Evolutionary conservation across 1,284 basidiomycete species (phyloP), one percentile per base, ranked within the genome.

Genomic region (Inonotus hispidus): DNA sequence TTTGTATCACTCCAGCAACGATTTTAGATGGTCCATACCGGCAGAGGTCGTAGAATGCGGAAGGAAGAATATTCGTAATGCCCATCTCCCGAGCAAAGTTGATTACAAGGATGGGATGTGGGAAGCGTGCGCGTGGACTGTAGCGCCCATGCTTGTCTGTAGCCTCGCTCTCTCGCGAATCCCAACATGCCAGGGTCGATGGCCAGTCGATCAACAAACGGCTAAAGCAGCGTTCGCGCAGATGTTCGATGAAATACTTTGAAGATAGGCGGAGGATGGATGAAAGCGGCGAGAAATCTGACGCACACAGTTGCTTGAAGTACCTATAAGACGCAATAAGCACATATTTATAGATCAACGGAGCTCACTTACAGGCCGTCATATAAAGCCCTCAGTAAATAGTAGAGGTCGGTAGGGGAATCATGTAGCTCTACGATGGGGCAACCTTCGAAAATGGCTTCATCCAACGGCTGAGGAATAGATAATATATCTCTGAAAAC

Each of bases 11-110:
- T 5, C 87, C 87, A 0, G 73, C 60, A 65, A 84, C 73, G 63
- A 88, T 87, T 70, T 82, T 82, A 71, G 84, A 84, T 0, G 87
- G 84, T 0, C 82, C 85, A 65, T 88, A 88, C 21, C 87, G 78
- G 2, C 84, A 82, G 43, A 90, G 78, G 65, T 90, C 87, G 70
- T 89, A 89, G 67, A 90, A 82, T 0, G 86, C 86, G 32, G 84
- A 76, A 1, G 85, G 82, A 13, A 90, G 77, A 55, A 90, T 69
- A 1, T 77, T 73, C 7, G 77, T 73, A 0, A 87, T 70, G 52
- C 77, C 77, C 60, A 88, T 80, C 61, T 88, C 83, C 45, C 84
- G 71, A 1, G 87, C 85, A 61, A 90, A 80, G 60, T 84, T 79
- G 70, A 90, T 85, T 56, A 85, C 76, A 52, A 84, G 75, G 62